phyloP scores from a whole-genome alignment of 2,329 filamentous ascomycete species.

The Cercospora canescens region DNA sequence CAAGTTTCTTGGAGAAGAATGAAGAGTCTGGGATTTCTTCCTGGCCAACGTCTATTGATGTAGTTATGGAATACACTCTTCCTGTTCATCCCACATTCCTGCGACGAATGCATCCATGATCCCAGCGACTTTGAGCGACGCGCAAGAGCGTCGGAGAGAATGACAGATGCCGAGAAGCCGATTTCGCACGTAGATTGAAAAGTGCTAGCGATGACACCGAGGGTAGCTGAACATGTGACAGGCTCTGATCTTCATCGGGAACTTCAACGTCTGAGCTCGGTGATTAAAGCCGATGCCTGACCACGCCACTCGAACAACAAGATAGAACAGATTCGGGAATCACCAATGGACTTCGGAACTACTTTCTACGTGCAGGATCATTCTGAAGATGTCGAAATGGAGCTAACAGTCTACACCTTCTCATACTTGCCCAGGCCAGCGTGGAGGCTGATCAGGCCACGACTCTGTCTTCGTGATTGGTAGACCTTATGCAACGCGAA shows the following conservation, averaged over 20 bases:
- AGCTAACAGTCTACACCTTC: neutral
- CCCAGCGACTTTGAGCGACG: neutral
- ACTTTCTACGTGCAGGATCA: neutral
- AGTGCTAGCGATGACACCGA: neutral
- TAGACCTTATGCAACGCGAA: neutral
- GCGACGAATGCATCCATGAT: neutral
- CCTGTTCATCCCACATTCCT: neutral
- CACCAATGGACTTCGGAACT: neutral
- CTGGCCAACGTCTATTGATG: neutral
- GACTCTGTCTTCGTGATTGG: neutral
- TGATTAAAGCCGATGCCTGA: neutral
- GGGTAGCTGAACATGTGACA: neutral
- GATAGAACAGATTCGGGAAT: neutral
- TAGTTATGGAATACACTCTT: neutral
- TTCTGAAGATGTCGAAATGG: too few relatives aligned
- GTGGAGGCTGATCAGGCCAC: neutral
- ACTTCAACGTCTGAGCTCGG: neutral
- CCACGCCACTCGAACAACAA: neutral
- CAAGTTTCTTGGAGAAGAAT: neutral
- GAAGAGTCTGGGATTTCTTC: neutral
- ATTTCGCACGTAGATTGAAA: neutral
- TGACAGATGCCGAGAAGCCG: neutral
- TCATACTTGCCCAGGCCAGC: constrained; percentile 2
- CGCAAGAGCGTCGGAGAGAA: neutral
- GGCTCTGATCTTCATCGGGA: neutral